Percentiles rank a stretch among this genome's conserved stretches.
phyloP scores from a whole-genome alignment of 1,284 basidiomycete genomes.

The Ceratobasidium theobromae region DNA sequence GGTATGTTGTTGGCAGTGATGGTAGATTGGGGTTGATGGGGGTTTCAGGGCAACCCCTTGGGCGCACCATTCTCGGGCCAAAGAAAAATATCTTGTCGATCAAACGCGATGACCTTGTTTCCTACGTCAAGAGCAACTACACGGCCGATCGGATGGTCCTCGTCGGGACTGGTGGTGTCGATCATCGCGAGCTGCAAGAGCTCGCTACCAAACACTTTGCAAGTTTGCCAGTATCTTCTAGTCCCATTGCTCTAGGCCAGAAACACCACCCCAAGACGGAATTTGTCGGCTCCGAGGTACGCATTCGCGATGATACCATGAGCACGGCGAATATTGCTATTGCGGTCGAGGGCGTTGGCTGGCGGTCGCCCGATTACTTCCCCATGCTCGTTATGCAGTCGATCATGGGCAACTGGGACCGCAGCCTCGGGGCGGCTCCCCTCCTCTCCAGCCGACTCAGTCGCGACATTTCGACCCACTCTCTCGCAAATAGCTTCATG shows the following conservation, averaged over 20 bases:
- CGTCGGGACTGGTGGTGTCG: slow-evolving; percentile 94
- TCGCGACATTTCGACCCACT: slow-evolving; percentile 89
- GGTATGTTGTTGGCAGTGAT: slow-evolving; percentile 51
- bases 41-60: slow-evolving; percentile 79
- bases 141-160: slow-evolving; percentile 99
- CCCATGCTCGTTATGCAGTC: slow-evolving; percentile 98
- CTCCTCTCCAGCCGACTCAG: slow-evolving; percentile 90
- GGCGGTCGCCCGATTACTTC: slow-evolving; percentile 98
- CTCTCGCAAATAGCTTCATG: slow-evolving; percentile 99
- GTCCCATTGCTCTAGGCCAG: slow-evolving; percentile 87
- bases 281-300: slow-evolving; percentile 95
- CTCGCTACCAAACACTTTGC: slow-evolving; percentile 95
- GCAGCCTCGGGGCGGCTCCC: slow-evolving; percentile 88
- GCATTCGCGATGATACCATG: slow-evolving; percentile 90
- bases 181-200: slow-evolving; percentile 90
- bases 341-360: slow-evolving; percentile 96
- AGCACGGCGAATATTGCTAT: slow-evolving; percentile 92
- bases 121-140: slow-evolving; percentile 98
- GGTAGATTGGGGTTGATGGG: slow-evolving; percentile 32
- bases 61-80: slow-evolving; percentile 96
- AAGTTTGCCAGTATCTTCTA: slow-evolving; percentile 80
- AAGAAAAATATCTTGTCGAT: slow-evolving; percentile 97
- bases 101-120: slow-evolving; percentile 83
- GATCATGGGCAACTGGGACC: slow-evolving; percentile 99
- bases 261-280: slow-evolving; percentile 68